Conservation (phyloP, 192 early-diverging fungal species). For the Dissophora globulifera region DNA sequence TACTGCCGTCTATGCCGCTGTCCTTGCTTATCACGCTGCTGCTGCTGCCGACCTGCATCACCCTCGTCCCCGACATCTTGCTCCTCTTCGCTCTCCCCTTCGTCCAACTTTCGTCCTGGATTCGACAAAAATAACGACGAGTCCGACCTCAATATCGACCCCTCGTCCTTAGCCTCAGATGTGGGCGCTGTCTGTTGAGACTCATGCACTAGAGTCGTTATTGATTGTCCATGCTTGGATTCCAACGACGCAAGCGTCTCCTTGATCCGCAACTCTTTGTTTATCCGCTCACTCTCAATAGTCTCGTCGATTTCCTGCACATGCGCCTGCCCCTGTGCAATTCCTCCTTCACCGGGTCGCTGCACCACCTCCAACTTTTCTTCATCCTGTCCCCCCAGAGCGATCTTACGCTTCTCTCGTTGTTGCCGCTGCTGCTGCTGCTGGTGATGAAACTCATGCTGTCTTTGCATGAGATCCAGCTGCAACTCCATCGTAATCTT, state of each 20-base stretch:
- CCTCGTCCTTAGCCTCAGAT: background rate
- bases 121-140: too few species aligned
- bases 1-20: background rate
- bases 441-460: constrained; percentile 31
- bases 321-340: constrained; percentile 2
- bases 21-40: too few species aligned
- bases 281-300: background rate
- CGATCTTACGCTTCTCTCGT: constrained; percentile 19
- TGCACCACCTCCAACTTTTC: background rate
- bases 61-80: too few species aligned
- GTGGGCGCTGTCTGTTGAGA: background rate
- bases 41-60: too few species aligned
- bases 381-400: background rate
- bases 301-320: background rate
- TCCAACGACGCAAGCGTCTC: constrained; percentile 25
- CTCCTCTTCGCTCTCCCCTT: too few species aligned
- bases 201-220: background rate
- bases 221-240: constrained; percentile 2
- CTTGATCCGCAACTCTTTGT: constrained; percentile 9
- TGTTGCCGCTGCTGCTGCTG: constrained; percentile 21
- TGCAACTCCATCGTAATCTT: constrained; percentile 37
- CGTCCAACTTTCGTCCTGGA: too few species aligned
- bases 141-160: too few species aligned
- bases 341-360: background rate
- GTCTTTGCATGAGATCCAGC: constrained; percentile 34